Percentiles rank a stretch among this genome's conserved stretches.
Conservation (phyloP, 2,329 filamentous ascomycete species). For the Aspergillus neoniger region DNA sequence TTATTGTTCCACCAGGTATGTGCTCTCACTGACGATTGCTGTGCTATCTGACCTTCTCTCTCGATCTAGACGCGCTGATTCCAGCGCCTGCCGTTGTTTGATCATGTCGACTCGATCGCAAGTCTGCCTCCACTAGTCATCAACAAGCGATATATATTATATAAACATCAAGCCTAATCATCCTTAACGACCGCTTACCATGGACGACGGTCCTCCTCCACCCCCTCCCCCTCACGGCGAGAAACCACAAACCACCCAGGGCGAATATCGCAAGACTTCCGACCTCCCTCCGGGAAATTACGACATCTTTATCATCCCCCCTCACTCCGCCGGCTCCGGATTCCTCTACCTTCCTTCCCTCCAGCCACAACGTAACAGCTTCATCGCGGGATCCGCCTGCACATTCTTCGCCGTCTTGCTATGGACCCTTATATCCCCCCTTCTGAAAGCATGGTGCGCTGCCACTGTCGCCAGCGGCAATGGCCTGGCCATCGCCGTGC, state of each 20-base stretch:
- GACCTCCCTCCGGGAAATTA: slow-evolving; percentile 87
- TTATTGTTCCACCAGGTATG: not conserved
- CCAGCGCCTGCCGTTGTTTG: not conserved
- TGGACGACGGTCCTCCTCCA: slow-evolving; percentile 53
- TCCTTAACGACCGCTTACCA: slow-evolving; percentile 17
- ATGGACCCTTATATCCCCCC: slow-evolving; percentile 72
- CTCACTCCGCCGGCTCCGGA: slow-evolving; percentile 82
- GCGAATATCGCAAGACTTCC: slow-evolving; percentile 46
- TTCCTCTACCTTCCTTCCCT: slow-evolving; percentile 94
- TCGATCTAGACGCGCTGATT: not conserved
- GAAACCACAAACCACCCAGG: slow-evolving; percentile 67
- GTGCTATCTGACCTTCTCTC: not conserved
- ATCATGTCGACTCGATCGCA: not conserved
- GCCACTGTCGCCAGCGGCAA: slow-evolving; percentile 71
- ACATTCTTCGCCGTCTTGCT: slow-evolving; percentile 72
- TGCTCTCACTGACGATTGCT: not conserved
- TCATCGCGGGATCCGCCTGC: slow-evolving; percentile 79
- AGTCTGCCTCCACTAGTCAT: not conserved
- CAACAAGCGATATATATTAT: not conserved
- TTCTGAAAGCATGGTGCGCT: slow-evolving; percentile 71
- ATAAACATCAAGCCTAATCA: not conserved
- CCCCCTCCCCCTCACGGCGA: slow-evolving; percentile 86
- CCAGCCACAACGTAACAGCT: slow-evolving; percentile 83
- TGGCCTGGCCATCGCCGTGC: slow-evolving; percentile 69
- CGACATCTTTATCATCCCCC: slow-evolving; percentile 95